These are phyloP conservation scores for Brassica juncea DNA, from an alignment of 345 rosid species.

Conservation along the genomic window DNA sequence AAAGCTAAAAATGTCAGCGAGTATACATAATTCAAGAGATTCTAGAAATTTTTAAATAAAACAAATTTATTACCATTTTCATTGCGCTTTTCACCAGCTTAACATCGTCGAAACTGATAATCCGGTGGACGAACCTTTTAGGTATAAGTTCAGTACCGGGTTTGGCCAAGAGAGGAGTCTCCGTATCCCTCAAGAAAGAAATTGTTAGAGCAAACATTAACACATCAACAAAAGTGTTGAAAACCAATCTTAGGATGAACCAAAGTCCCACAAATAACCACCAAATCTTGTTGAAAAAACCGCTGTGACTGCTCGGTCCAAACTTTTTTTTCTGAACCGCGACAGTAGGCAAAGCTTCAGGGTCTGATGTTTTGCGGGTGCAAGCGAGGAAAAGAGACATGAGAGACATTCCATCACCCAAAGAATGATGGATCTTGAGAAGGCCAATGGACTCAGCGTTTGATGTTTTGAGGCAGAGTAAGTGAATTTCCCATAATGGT, in stretches of 20 bases:
- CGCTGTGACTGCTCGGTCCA: neutral
- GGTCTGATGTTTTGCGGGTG: conserved; percentile 58
- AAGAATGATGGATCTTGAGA: conserved; percentile 56
- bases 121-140: neutral
- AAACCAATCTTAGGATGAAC: conserved; percentile 45
- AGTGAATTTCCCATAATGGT: conserved; percentile 73
- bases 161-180: conserved; percentile 53
- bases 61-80: conserved; percentile 27
- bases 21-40: neutral
- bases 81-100: conserved; percentile 44
- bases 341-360: conserved; percentile 61
- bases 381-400: neutral
- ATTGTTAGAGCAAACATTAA: neutral
- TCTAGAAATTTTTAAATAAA: neutral
- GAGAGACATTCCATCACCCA: conserved; percentile 19
- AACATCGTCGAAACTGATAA: conserved; percentile 48
- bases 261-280: conserved; percentile 44
- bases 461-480: conserved; percentile 55
- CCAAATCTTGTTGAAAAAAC: conserved; percentile 12
- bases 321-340: conserved; percentile 38
- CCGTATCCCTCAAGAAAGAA: conserved; percentile 39
- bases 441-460: conserved; percentile 60
- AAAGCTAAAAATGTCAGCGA: neutral
- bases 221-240: conserved; percentile 44
- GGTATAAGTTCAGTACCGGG: conserved; percentile 27